Percentiles rank a stretch among this genome's conserved stretches.
Evolutionary conservation across 2,329 filamentous ascomycete genomes (phyloP).

Genomic region (Fusarium sp.): DNA sequence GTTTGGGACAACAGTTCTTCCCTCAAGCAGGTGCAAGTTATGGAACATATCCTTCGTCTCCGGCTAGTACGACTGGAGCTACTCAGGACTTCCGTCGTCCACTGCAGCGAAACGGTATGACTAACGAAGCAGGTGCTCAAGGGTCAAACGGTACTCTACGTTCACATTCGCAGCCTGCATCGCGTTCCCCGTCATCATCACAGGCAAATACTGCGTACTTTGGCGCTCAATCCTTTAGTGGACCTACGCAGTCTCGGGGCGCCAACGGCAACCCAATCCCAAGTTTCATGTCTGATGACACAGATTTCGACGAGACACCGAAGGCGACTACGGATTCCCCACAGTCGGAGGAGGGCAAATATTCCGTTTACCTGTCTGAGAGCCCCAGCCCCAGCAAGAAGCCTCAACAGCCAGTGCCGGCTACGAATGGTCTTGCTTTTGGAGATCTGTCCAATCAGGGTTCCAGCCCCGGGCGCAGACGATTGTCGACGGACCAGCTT

Average conservation of each 20-base stretch:
- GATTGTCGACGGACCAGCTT: constrained; percentile 65
- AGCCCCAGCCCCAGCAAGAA: constrained; percentile 46
- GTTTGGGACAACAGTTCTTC: constrained; percentile 60
- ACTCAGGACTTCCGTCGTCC: constrained; percentile 67
- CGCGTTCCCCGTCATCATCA: constrained; percentile 56
- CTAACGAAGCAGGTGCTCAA: constrained; percentile 61
- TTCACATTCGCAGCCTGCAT: constrained; percentile 75
- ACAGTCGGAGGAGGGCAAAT: constrained; percentile 60
- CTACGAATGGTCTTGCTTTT: constrained; percentile 58
- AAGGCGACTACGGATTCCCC: constrained; percentile 59
- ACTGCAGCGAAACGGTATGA: constrained; percentile 65
- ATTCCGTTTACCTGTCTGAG: constrained; percentile 45
- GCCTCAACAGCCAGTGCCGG: constrained; percentile 43
- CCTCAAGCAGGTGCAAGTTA: constrained; percentile 58
- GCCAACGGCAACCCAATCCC: constrained; percentile 65
- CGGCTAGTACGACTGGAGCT: constrained; percentile 58
- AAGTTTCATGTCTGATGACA: constrained; percentile 68
- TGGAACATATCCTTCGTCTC: constrained; percentile 68
- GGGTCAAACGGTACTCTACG: constrained; percentile 67
- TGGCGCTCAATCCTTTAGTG: constrained; percentile 53
- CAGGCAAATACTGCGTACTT: constrained; percentile 43
- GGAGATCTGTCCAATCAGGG: constrained; percentile 59
- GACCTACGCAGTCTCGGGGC: constrained; percentile 54
- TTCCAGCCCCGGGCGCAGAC: constrained; percentile 55
- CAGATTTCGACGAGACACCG: constrained; percentile 60